Conservation (phyloP, 805 yeast genomes). For the Metschnikowia proteae region DNA sequence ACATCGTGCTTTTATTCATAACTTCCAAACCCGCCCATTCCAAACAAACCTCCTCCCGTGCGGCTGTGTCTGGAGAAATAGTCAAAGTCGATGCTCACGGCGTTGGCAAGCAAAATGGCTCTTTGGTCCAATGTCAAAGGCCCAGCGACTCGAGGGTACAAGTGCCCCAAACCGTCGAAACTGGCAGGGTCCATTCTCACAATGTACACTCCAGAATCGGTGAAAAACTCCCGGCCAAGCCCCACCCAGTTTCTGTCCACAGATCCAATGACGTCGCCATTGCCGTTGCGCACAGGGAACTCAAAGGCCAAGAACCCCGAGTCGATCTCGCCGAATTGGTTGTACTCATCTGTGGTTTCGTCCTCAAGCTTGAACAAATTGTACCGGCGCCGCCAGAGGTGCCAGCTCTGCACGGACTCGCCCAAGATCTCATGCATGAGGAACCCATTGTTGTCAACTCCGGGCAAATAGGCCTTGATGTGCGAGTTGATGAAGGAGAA, state of each 20-base stretch:
- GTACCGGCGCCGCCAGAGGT: conserved; percentile 86
- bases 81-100: conserved; percentile 91
- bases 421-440: conserved; percentile 56
- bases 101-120: conserved; percentile 81
- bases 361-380: conserved; percentile 61
- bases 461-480: conserved; percentile 68
- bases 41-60: conserved; percentile 43
- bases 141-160: conserved; percentile 49
- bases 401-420: conserved; percentile 91
- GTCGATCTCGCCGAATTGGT: conserved; percentile 85
- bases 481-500: conserved; percentile 88
- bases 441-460: conserved; percentile 33
- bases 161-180: conserved; percentile 53
- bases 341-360: conserved; percentile 43
- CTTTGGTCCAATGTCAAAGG: conserved; percentile 73
- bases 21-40: conserved; percentile 22
- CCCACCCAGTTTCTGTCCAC: conserved; percentile 97
- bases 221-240: conserved; percentile 83
- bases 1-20: conserved; percentile 17
- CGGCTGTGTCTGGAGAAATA: conserved; percentile 90
- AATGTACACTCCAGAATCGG: conserved; percentile 92
- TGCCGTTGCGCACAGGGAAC: conserved; percentile 67
- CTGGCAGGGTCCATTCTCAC: conserved; percentile 75
- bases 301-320: conserved; percentile 83
- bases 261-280: conserved; percentile 59